These are phyloP conservation scores for Gonapodya sp. DNA, from an alignment of 192 early-diverging fungal genomes.

Conservation along the genomic window DNA sequence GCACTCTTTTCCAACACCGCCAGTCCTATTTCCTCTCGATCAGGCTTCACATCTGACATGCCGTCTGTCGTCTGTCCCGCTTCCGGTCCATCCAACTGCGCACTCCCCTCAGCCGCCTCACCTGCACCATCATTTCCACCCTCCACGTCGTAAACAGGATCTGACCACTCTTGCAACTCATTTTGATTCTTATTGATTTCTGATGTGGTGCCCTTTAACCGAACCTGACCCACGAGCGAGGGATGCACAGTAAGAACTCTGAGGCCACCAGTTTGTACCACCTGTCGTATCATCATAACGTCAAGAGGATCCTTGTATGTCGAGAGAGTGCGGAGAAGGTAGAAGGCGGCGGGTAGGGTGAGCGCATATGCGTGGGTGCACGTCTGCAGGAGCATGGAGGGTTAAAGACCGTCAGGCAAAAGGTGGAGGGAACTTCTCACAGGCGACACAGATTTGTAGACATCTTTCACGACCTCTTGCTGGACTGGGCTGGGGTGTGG, in stretches of 20 bases:
- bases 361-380: not conserved
- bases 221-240: not conserved
- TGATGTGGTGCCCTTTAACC: not conserved
- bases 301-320: not conserved
- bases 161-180: not conserved
- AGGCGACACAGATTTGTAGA: not conserved
- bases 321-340: not conserved
- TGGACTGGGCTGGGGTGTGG: not conserved
- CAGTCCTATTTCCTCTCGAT: not conserved
- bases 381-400: too few species aligned
- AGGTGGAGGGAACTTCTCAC: too few species aligned
- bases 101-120: not conserved
- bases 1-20: not conserved
- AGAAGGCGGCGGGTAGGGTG: not conserved
- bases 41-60: not conserved
- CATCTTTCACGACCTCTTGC: not conserved
- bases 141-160: too few species aligned
- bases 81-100: not conserved
- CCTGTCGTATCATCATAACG: not conserved
- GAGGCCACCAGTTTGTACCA: not conserved
- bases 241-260: not conserved
- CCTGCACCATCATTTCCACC: not conserved
- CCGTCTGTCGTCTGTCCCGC: not conserved
- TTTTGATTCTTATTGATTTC: not conserved
- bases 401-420: too few species aligned